Evolutionary conservation across 139 green algal species (phyloP).

Genomic region (Tetraselmis chui): DNA sequence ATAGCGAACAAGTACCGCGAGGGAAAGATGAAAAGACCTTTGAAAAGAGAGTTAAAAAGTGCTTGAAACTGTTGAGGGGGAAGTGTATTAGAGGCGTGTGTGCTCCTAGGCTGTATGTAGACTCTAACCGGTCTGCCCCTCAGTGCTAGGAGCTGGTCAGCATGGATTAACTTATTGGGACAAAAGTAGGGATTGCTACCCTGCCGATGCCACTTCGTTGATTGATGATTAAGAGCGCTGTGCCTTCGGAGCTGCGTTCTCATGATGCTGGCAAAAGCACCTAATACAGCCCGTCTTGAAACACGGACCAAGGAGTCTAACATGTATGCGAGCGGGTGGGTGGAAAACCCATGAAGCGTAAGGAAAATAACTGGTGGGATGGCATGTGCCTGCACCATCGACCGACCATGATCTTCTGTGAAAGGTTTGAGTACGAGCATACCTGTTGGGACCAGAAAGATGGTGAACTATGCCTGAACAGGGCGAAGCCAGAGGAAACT

Average conservation of each 20-base stretch:
- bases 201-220: constrained; percentile 43
- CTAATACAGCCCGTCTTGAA: constrained; percentile 85
- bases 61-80: constrained; percentile 89
- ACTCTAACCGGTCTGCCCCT: constrained; percentile 49
- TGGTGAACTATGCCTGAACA: constrained; percentile 94
- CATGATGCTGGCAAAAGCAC: constrained; percentile 76
- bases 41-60: too few species aligned
- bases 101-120: constrained; percentile 63
- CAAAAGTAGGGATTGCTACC: constrained; percentile 48
- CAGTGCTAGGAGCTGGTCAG: constrained; percentile 70
- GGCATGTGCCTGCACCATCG: constrained; percentile 67
- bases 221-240: constrained; percentile 63
- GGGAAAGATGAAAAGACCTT: too few species aligned
- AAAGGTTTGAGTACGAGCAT: constrained; percentile 86
- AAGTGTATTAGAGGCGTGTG: constrained; percentile 69
- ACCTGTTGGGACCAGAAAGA: constrained; percentile 87
- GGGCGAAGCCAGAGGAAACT: constrained; percentile 90
- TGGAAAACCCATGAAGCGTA: constrained; percentile 85
- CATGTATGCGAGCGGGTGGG: constrained; percentile 85
- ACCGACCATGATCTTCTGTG: constrained; percentile 83
- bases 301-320: constrained; percentile 96
- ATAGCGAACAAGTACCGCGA: too few species aligned
- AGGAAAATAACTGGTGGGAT: constrained; percentile 79
- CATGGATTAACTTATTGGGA: constrained; percentile 67
- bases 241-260: constrained; percentile 59